Evolutionary conservation across 345 rosid species (phyloP).

Genomic region (Erysimum cheiranthoides): DNA sequence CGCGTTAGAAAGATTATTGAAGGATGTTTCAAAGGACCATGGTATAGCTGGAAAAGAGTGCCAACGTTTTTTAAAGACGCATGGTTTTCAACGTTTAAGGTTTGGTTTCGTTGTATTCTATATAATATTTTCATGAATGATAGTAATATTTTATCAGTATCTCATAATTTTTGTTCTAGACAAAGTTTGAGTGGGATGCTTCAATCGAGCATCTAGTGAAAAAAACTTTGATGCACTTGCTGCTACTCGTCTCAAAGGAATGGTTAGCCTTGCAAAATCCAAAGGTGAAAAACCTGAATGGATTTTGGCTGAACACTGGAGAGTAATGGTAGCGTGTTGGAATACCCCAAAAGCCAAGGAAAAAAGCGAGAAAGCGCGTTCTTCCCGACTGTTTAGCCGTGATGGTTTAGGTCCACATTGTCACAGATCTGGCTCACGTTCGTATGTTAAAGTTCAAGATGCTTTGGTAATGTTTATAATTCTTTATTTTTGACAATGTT

Average conservation of each 20-base stretch:
- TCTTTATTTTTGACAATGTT: not conserved
- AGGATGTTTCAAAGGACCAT: slow-evolving; percentile 1
- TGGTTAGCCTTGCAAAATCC: slow-evolving; percentile 15
- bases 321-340: not conserved
- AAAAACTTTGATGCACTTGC: slow-evolving; percentile 20
- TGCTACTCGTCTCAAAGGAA: not conserved
- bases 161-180: not conserved
- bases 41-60: not conserved
- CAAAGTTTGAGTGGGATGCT: slow-evolving; percentile 21
- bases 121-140: not conserved
- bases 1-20: not conserved
- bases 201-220: not conserved
- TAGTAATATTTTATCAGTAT: not conserved
- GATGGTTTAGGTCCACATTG: not conserved
- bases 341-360: not conserved
- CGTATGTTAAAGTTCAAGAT: not conserved
- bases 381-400: not conserved
- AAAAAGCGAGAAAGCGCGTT: not conserved
- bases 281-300: not conserved
- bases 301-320: not conserved
- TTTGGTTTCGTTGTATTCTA: not conserved
- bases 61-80: not conserved
- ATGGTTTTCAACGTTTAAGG: slow-evolving; percentile 20
- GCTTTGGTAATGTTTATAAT: not conserved
- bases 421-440: not conserved